phyloP scores from a whole-genome alignment of 1,284 basidiomycete genomes.

The Agaricales sp. region DNA sequence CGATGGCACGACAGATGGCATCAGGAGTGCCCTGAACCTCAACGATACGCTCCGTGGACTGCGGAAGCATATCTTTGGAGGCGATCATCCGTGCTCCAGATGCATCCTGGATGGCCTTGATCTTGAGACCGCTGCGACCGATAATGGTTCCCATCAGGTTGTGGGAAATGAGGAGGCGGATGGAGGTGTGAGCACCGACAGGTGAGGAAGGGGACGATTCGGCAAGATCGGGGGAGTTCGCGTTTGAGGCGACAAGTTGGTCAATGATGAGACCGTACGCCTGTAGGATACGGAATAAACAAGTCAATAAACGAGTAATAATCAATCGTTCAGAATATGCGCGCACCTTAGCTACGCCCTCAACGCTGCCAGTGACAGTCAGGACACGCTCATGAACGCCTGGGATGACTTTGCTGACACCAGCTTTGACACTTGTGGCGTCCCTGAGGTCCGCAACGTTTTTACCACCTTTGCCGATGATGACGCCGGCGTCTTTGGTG shows the following conservation, averaged over 20 bases:
- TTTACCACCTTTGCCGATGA: slow-evolving; percentile 93
- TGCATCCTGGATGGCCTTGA: slow-evolving; percentile 98
- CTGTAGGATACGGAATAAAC: slow-evolving; percentile 27
- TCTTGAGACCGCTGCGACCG: slow-evolving; percentile 94
- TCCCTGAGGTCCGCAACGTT: slow-evolving; percentile 96
- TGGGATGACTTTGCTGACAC: slow-evolving; percentile 95
- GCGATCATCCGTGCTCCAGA: slow-evolving; percentile 97
- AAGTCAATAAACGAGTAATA: not conserved
- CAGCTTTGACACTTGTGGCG: slow-evolving; percentile 93
- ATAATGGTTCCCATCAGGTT: slow-evolving; percentile 99
- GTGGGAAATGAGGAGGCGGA: slow-evolving; percentile 95
- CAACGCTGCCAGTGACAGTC: slow-evolving; percentile 85
- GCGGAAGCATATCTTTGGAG: slow-evolving; percentile 97
- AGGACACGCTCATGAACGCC: slow-evolving; percentile 97
- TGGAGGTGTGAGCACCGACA: slow-evolving; percentile 55
- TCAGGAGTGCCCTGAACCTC: slow-evolving; percentile 93
- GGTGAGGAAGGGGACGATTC: slow-evolving; percentile 50
- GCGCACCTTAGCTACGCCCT: slow-evolving; percentile 79
- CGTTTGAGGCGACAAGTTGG: slow-evolving; percentile 77
- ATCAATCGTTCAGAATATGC: slow-evolving; percentile 14
- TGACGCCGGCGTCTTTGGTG: slow-evolving; percentile 94
- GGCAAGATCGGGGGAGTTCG: slow-evolving; percentile 51
- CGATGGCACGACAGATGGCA: slow-evolving; percentile 83
- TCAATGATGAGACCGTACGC: slow-evolving; percentile 93
- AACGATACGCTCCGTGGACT: slow-evolving; percentile 96